Base-by-base conservation (phyloP, 352 stramenopile species). In the Pythium biforme region DNA sequence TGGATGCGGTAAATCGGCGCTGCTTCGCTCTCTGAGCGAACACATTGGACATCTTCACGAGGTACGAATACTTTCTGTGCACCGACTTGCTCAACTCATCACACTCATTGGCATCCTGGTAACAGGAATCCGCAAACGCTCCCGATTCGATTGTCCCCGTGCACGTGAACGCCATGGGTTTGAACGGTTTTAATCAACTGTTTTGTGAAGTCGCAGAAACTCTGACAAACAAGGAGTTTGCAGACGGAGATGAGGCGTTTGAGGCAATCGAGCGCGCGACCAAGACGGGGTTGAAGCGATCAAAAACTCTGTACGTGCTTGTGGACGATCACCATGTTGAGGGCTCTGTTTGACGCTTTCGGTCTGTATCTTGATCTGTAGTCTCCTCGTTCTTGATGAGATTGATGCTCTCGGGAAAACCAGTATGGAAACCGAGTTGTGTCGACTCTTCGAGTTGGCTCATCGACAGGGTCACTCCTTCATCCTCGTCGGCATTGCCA, bases 401-500 rank as follows among this genome's bases (percentile, higher is more conserved):
- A 92, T 95, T 47, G 86, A 95, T 43, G 74, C 74, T 2, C 68
- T 95, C 12, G 40, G 88, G 19, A 88, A 88, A 48, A 75, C 89
- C 22, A 79, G 75, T 22, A 75, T 85, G 23, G 81, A 95, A 56
- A 74, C 65, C 37, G 82, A 95, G 52, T 48, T 95, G 22, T 92
- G 74, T 27, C 76, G 81, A 2, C 72, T 95, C 22, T 95, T 95
- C 37, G 83, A 92, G 66, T 72, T 92, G 19, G 82, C 84, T 0
- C 83, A 95, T 50, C 77, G 75, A 4, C 12, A 69, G 22, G 66
- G 62, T 1, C 71, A 90, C 61, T 74, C 76, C 53, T 90, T 95
- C 48, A 74, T 94, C 46, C 69, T 95, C 8, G 68, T 95, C 29
- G 86, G 86, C 5, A 90, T 95, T 60, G 83, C 86, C 8, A 95